Conservation (phyloP, 768 basidiomycete genomes). For the Lentinula detonsa region DNA sequence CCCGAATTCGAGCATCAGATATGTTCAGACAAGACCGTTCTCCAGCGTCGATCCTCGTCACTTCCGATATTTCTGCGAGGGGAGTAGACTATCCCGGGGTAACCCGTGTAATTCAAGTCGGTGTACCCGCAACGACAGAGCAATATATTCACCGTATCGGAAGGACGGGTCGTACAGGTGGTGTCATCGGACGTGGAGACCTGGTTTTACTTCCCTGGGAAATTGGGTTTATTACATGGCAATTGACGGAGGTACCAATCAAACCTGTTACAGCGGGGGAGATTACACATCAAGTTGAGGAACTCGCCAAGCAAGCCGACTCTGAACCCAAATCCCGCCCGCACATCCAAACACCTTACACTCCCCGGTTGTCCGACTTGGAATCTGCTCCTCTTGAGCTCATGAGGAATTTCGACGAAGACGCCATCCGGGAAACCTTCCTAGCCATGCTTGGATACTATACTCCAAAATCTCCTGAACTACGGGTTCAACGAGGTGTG, state of each 20-base stretch:
- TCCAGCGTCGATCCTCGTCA: slow-evolving; percentile 63
- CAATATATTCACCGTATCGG: slow-evolving; percentile 86
- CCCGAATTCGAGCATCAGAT: slow-evolving; percentile 51
- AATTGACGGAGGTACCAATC: slow-evolving; percentile 65
- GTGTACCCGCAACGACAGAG: slow-evolving; percentile 62
- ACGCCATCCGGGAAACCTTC: slow-evolving; percentile 55
- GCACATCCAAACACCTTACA: not conserved
- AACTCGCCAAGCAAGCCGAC: slow-evolving; percentile 45
- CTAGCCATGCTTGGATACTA: slow-evolving; percentile 72
- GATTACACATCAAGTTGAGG: slow-evolving; percentile 36
- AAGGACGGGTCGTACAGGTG: slow-evolving; percentile 69
- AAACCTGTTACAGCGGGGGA: slow-evolving; percentile 48
- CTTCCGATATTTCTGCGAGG: slow-evolving; percentile 84
- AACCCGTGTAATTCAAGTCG: slow-evolving; percentile 88
- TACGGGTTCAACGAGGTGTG: slow-evolving; percentile 36
- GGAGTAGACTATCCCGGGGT: slow-evolving; percentile 88
- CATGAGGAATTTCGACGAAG: slow-evolving; percentile 33
- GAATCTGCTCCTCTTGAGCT: slow-evolving; percentile 23
- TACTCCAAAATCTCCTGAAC: slow-evolving; percentile 38
- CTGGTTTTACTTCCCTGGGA: slow-evolving; percentile 80
- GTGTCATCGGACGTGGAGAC: slow-evolving; percentile 62
- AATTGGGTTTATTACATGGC: slow-evolving; percentile 53
- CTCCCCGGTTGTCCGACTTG: slow-evolving; percentile 18
- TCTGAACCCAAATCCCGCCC: slow-evolving; percentile 21
- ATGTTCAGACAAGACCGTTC: slow-evolving; percentile 51